Evolutionary conservation across 352 stramenopile species (phyloP), one percentile per base, ranked within the genome.

Genomic region (Blastocystis sp.): DNA sequence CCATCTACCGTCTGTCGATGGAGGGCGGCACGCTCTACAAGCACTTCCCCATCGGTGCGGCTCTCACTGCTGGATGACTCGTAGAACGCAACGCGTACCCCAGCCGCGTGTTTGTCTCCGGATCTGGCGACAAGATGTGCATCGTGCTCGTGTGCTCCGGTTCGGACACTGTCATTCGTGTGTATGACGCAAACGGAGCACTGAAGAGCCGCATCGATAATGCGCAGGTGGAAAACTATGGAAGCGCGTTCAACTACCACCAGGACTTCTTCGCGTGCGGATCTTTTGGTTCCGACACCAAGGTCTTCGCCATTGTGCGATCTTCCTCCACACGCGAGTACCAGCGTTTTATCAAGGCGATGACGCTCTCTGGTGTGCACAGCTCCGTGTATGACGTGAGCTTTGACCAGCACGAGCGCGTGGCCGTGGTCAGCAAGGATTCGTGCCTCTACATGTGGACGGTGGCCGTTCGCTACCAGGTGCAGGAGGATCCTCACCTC

Each of bases 181-280:
- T 71, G 14, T 71, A 71, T 38, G 64, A 71, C 64, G 43, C 24
- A n/a, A 48, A 24, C 19, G 64, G 64, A 3, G 24, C 64, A 19
- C 43, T 71, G 24, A 71, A 71, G 64, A 38, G 24, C 24, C 64
- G 64, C 24, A 38, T 71, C 2, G 64, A 71, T 38, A 71, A 71
- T 71, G 64, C 64, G 34, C 64, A 71, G 24, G 24, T 71, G 10
- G 64, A 71, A 38, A 71, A 71, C 64, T 71, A 71, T 38, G 64
- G 64, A 21, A 71, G 64, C 43, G 64, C 64, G 14, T 71, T 71
- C 43, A 71, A 71, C 24, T 71, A 71, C 43, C 64, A 71, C 43
- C 64, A 38, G 6, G 64, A 71, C 24, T 71, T 71, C 64, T 71
- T 71, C 24, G 64, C 64, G 21, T 48, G 24, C 4, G 64, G 64